Conservation (phyloP, 2,329 filamentous ascomycete species). For the Talaromyces sp. region DNA sequence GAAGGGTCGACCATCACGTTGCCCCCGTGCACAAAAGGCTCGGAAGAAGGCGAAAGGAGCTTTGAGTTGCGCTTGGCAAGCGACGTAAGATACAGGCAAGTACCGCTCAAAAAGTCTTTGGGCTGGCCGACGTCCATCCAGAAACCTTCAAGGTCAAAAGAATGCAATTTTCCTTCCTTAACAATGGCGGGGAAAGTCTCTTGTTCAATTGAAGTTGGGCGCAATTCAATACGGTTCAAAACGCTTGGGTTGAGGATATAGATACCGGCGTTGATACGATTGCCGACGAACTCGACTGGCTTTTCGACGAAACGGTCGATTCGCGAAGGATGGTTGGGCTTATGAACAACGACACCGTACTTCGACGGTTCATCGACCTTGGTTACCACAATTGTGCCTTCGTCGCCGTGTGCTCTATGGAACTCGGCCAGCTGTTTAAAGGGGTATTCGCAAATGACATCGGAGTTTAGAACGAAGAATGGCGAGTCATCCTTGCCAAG, state of each 20-base stretch:
- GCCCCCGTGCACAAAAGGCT: slow-evolving; percentile 82
- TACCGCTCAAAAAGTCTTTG: slow-evolving; percentile 95
- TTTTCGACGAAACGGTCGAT: slow-evolving; percentile 99
- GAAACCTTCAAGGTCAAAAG: slow-evolving; percentile 93
- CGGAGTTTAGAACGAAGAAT: slow-evolving; percentile 98
- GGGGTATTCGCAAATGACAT: slow-evolving; percentile 97
- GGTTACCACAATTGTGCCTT: slow-evolving; percentile 96
- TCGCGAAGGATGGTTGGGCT: slow-evolving; percentile 80
- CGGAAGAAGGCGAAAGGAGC: slow-evolving; percentile 67
- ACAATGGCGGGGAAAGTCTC: slow-evolving; percentile 96
- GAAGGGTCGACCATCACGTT: slow-evolving; percentile 94
- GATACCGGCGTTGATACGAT: slow-evolving; percentile 97
- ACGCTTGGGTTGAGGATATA: slow-evolving; percentile 96
- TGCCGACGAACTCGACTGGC: slow-evolving; percentile 96
- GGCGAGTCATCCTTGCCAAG: slow-evolving; percentile 89
- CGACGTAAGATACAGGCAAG: slow-evolving; percentile 91
- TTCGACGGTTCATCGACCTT: slow-evolving; percentile 99
- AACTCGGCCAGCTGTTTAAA: slow-evolving; percentile 86
- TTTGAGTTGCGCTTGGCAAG: slow-evolving; percentile 87
- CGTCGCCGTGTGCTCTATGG: slow-evolving; percentile 88
- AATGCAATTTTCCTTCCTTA: slow-evolving; percentile 85
- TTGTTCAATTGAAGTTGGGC: slow-evolving; percentile 96
- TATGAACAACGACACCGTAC: slow-evolving; percentile 97
- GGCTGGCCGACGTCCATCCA: slow-evolving; percentile 99
- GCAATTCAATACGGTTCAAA: slow-evolving; percentile 86